These are phyloP conservation scores for Corylus avellana DNA, from an alignment of 306 rosid species.

Conservation along the genomic window DNA sequence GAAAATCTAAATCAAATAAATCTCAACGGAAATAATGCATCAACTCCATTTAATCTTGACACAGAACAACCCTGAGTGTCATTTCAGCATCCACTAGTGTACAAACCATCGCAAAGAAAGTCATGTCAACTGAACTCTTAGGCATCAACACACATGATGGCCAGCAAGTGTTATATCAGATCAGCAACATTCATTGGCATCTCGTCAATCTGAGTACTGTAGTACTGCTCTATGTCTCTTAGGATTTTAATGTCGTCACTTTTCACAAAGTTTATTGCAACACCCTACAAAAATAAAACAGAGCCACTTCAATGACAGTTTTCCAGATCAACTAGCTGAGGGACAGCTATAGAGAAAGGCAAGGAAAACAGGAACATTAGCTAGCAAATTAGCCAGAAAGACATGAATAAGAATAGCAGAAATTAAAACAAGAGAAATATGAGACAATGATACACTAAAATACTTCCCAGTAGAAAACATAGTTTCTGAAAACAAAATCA, in stretches of 20 bases:
- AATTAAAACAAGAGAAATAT: not conserved
- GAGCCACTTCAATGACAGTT: conserved; percentile 1
- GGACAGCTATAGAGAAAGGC: not conserved
- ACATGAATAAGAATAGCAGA: not conserved
- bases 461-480: not conserved
- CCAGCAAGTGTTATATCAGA: conserved; percentile 48
- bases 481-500: no score
- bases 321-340: not conserved
- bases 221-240: conserved; percentile 94
- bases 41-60: not conserved
- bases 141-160: not conserved
- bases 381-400: not conserved
- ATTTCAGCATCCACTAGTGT: no score
- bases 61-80: not conserved
- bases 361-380: not conserved
- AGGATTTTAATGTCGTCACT: conserved; percentile 93
- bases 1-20: not conserved
- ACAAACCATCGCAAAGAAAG: not conserved
- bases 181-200: conserved; percentile 99
- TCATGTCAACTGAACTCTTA: not conserved
- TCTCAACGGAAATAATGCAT: not conserved
- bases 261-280: conserved; percentile 95
- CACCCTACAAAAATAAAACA: conserved; percentile 68
- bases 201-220: conserved; percentile 97
- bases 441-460: not conserved